Base-by-base conservation (phyloP, 2,329 filamentous ascomycete species). In the Ophiocordyceps camponoti-floridani region DNA sequence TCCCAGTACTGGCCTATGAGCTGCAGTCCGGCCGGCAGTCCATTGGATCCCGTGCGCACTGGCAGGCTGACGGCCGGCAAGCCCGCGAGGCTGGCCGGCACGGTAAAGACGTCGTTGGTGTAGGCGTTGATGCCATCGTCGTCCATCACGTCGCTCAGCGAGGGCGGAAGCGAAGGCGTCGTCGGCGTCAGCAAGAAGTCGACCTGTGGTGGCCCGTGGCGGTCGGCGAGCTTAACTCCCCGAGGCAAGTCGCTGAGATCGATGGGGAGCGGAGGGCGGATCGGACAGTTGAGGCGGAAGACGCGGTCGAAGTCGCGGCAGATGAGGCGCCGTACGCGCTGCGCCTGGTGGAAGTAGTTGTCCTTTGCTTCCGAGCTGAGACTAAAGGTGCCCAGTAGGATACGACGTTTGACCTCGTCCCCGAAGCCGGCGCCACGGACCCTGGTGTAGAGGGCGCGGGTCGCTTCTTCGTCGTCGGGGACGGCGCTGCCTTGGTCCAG, bases 321-420 rank as follows among this genome's bases (percentile, higher is more conserved):
- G 2, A 98, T 84, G 16, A 94, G 67, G 45, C 85, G 73, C 1
- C 91, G 80, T 37, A 95, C 77, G 51, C 81, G 82, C 63, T 98
- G 91, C 41, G 91, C 91, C 58, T 94, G 83, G 49, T 94, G 75
- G 56, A 98, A 98, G 62, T 96, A 95, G 59, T 96, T 98, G 60
- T 94, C 83, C 56, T 93, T 91, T 10, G 87, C 87, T 48, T 83
- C 77, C 0, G 89, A 88, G 61, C 85, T 94, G 44, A 98, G 71
- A 38, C 81, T 88, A 58, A 94, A 96, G 0, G 87, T 81, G 14
- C 91, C 91, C 0, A 98, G 73, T 9, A 98, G 64, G 47, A 98
- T 93, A 37, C 91, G 78, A 44, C 86, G 73, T 56, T 82, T 79
- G 11, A 95, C 89, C 62, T 98, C 91, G 7, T 73, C 67, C 7